These are phyloP conservation scores for Tylopilus vinaceipallidus DNA, from an alignment of 768 basidiomycete genomes.

Conservation along the genomic window DNA sequence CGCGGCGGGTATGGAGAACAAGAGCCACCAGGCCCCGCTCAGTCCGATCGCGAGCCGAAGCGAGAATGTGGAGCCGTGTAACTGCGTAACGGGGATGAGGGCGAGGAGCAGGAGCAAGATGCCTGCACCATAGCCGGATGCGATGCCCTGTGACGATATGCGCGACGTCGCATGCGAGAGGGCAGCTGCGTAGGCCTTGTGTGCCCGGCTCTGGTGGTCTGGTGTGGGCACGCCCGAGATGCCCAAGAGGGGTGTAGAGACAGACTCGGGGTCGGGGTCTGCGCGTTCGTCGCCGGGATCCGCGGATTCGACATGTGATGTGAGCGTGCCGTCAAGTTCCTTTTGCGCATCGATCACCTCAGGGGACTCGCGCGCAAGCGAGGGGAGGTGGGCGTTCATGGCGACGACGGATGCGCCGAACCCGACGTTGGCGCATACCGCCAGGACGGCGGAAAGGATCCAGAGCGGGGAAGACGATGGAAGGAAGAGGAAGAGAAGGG, in stretches of 20 bases:
- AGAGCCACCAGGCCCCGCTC: slow-evolving; percentile 86
- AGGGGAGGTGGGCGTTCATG: slow-evolving; percentile 85
- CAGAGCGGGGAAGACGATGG: slow-evolving; percentile 71
- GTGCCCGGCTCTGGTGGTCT: slow-evolving; percentile 17
- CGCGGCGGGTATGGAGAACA: slow-evolving; percentile 77
- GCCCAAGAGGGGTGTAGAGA: slow-evolving; percentile 39
- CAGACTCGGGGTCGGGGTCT: slow-evolving; percentile 24
- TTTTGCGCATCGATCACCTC: slow-evolving; percentile 47
- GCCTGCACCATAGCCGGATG: slow-evolving; percentile 82
- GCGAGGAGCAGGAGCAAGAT: slow-evolving; percentile 73
- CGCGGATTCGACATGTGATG: slow-evolving; percentile 3
- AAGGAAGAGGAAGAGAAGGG: slow-evolving; percentile 69
- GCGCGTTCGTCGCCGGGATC: slow-evolving; percentile 17
- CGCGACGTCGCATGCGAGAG: slow-evolving; percentile 76
- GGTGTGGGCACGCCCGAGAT: neutral
- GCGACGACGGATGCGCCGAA: slow-evolving; percentile 88
- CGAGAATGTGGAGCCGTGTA: slow-evolving; percentile 75
- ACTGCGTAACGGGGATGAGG: slow-evolving; percentile 69
- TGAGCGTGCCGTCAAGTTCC: slow-evolving; percentile 23
- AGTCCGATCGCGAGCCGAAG: slow-evolving; percentile 81
- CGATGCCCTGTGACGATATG: slow-evolving; percentile 84
- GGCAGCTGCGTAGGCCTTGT: slow-evolving; percentile 48
- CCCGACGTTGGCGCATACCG: slow-evolving; percentile 76
- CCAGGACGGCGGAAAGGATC: slow-evolving; percentile 65
- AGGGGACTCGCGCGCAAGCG: slow-evolving; percentile 62